Percentiles rank a stretch among this genome's conserved stretches.
These are phyloP conservation scores for Puccinellia tenuiflora DNA, from an alignment of 176 grass and related monocot genomes.

Conservation along the genomic window DNA sequence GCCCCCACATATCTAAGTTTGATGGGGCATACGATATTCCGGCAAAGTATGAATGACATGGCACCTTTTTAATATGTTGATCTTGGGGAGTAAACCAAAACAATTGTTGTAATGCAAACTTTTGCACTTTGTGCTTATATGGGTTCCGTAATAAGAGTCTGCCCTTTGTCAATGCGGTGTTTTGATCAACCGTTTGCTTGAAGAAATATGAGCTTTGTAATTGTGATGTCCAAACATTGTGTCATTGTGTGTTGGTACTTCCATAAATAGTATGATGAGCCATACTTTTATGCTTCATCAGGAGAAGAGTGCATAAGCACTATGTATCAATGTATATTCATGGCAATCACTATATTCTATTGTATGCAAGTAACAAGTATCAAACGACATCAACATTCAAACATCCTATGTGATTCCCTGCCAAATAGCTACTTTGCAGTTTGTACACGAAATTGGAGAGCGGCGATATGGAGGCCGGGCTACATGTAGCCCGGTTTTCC, in stretches of 20 bases:
- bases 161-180: too few relatives aligned
- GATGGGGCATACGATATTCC: neutral
- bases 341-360: neutral
- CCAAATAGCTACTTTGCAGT: too few relatives aligned
- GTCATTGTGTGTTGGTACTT: neutral
- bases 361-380: conserved; percentile 14
- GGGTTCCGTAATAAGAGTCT: neutral
- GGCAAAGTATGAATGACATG: neutral
- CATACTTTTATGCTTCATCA: neutral
- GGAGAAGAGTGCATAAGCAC: neutral
- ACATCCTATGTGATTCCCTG: conserved; percentile 1
- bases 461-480: too few relatives aligned
- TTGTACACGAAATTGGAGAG: too few relatives aligned
- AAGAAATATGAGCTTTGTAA: neutral
- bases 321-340: neutral
- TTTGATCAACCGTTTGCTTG: neutral
- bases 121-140: neutral
- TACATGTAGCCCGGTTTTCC: too few relatives aligned
- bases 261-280: neutral
- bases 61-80: neutral
- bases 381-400: conserved; percentile 22
- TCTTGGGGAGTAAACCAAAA: neutral
- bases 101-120: neutral
- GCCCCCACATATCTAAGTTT: neutral
- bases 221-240: neutral